A percentile compares a stretch with the other conserved stretches of the same genome.
Conservation (phyloP, 129 eudicot species). For the Lactuca sativa region DNA sequence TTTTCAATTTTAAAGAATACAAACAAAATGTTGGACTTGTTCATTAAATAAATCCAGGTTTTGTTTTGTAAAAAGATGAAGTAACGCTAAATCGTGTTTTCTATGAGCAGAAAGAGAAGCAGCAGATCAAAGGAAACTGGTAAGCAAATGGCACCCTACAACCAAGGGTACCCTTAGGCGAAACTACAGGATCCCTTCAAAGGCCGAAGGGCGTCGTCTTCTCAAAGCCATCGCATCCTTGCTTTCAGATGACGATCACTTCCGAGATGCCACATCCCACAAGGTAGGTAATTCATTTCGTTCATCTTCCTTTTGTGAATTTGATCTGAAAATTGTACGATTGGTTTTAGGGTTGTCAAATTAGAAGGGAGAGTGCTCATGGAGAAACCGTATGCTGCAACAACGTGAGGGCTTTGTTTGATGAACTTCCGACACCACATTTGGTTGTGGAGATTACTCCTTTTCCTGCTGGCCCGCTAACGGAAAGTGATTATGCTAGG, state of each 20-base stretch:
- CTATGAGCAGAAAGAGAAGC: conserved; percentile 72
- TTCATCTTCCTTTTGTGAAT: not conserved
- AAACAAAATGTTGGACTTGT: too few relatives aligned
- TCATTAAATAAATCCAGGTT: too few relatives aligned
- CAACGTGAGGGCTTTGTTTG: conserved; percentile 83
- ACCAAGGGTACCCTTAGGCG: conserved; percentile 94
- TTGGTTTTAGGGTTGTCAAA: conserved; percentile 75
- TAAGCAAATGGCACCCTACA: conserved; percentile 99
- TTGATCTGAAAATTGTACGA: not conserved
- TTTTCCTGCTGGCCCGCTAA: conserved; percentile 83
- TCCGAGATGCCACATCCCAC: conserved; percentile 95
- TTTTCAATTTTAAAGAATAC: not conserved
- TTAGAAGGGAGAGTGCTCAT: conserved; percentile 88
- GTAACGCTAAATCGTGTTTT: not conserved
- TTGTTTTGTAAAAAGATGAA: too few relatives aligned
- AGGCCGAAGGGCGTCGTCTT: conserved; percentile 79
- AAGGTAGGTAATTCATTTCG: conserved; percentile 45
- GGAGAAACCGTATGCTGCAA: conserved; percentile 91
- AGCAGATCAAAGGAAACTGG: conserved; percentile 67
- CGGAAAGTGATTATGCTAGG: conserved; percentile 78
- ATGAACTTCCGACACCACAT: conserved; percentile 91
- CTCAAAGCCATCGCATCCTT: conserved; percentile 85
- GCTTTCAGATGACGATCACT: conserved; percentile 95
- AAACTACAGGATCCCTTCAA: conserved; percentile 48
- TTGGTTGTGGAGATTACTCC: conserved; percentile 79